These are phyloP conservation scores for Nicotiana knightiana DNA, from an alignment of 257 asterid genomes.

Conservation along the genomic window DNA sequence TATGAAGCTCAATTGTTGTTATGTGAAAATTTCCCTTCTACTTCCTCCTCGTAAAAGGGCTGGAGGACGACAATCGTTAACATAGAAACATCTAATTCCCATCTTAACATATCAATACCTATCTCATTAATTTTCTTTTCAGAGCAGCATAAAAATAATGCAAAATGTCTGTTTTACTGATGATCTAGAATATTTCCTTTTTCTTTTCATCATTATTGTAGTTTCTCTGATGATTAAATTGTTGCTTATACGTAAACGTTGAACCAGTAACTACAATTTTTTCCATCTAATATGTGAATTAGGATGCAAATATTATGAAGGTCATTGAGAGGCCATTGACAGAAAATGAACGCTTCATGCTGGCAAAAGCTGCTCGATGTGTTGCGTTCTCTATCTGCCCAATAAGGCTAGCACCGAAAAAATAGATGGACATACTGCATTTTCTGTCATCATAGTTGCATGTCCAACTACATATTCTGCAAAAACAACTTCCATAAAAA, in stretches of 20 bases:
- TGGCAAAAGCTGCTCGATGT: conserved; percentile 99
- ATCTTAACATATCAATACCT: neutral
- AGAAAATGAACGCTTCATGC: conserved; percentile 88
- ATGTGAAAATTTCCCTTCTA: too few relatives aligned
- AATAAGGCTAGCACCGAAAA: conserved; percentile 73
- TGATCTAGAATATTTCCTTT: neutral
- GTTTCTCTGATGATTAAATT: neutral
- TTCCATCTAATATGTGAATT: conserved; percentile 4
- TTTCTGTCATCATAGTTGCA: neutral
- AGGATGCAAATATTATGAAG: conserved; percentile 91
- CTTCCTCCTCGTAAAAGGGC: neutral
- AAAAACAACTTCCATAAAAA: neutral
- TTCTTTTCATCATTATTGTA: neutral
- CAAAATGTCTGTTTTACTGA: neutral
- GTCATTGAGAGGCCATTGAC: conserved; percentile 94
- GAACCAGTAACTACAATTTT: neutral
- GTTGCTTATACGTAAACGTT: neutral
- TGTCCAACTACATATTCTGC: neutral
- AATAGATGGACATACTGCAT: conserved; percentile 26
- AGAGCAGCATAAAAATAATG: neutral
- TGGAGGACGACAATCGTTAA: neutral
- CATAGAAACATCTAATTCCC: neutral
- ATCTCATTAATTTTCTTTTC: neutral
- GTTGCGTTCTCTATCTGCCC: conserved; percentile 83
- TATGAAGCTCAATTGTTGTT: too few relatives aligned